Conservation (phyloP, 306 rosid genomes). For the Myrica gale region DNA sequence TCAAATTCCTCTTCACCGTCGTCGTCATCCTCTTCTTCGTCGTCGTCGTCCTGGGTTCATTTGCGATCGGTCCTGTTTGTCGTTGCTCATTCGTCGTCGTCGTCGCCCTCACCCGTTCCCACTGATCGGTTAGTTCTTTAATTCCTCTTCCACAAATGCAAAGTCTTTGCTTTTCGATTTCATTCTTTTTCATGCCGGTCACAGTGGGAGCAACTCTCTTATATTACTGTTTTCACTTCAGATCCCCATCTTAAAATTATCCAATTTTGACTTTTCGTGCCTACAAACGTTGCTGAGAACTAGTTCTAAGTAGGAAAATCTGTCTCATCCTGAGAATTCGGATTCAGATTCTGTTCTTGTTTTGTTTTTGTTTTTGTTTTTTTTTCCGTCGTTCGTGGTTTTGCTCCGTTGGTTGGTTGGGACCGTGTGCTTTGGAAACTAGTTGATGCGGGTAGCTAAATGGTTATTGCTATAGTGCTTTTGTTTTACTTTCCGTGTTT, state of each 20-base stretch:
- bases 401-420: no score
- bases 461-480: neutral
- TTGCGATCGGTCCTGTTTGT: slow-evolving; percentile 98
- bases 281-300: slow-evolving; percentile 21
- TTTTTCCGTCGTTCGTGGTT: neutral
- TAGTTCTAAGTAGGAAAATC: neutral
- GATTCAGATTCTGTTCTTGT: slow-evolving; percentile 22
- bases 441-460: neutral
- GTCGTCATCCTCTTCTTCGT: slow-evolving; percentile 37
- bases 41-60: slow-evolving; percentile 90
- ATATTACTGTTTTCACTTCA: slow-evolving; percentile 39
- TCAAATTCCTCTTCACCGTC: slow-evolving; percentile 51
- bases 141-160: slow-evolving; percentile 16
- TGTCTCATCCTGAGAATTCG: neutral
- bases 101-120: slow-evolving; percentile 65
- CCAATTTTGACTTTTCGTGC: slow-evolving; percentile 20
- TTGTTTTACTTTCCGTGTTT: neutral
- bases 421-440: no score
- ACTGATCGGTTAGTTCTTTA: slow-evolving; percentile 97
- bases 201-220: slow-evolving; percentile 25
- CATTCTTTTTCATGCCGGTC: neutral
- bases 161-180: no score
- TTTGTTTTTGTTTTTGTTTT: neutral
- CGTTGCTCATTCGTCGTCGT: slow-evolving; percentile 47
- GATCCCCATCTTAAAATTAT: slow-evolving; percentile 49